phyloP scores from a whole-genome alignment of 352 stramenopile genomes.

The Phytopythium delawarense region DNA sequence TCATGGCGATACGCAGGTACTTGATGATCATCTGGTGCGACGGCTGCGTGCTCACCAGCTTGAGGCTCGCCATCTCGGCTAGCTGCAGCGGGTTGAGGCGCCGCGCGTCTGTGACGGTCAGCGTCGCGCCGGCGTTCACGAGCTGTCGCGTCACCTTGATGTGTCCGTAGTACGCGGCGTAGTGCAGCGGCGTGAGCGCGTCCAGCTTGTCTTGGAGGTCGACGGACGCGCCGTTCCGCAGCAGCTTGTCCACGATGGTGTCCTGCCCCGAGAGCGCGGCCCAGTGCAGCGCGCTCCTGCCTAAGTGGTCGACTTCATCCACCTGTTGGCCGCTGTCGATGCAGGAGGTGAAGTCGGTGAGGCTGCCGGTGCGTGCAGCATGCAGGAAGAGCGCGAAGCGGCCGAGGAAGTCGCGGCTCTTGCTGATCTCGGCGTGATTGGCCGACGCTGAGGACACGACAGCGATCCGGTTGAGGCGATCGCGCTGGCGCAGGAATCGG shows the following conservation, averaged over 20 bases:
- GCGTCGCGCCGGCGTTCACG: constrained; percentile 46
- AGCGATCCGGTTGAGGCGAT: constrained; percentile 47
- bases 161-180: constrained; percentile 71
- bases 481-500: constrained; percentile 32
- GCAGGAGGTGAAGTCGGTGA: constrained; percentile 49
- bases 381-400: constrained; percentile 64
- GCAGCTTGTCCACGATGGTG: constrained; percentile 52
- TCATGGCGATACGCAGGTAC: constrained; percentile 77
- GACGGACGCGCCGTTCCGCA: constrained; percentile 63
- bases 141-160: constrained; percentile 64
- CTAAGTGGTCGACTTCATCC: constrained; percentile 61
- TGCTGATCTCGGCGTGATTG: constrained; percentile 6
- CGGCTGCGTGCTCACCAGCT: constrained; percentile 70
- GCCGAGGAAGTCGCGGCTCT: constrained; percentile 30
- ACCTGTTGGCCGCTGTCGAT: constrained; percentile 52
- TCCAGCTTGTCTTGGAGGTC: constrained; percentile 58
- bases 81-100: constrained; percentile 71
- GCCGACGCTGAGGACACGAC: constrained; percentile 29
- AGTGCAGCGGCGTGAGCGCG: constrained; percentile 60
- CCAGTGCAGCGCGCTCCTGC: constrained; percentile 65
- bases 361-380: constrained; percentile 39
- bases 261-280: constrained; percentile 48
- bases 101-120: constrained; percentile 45
- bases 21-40: constrained; percentile 85
- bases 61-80: constrained; percentile 71